Evolutionary conservation across 2,329 filamentous ascomycete species (phyloP).

Genomic region (Chaetomiaceae sp.): DNA sequence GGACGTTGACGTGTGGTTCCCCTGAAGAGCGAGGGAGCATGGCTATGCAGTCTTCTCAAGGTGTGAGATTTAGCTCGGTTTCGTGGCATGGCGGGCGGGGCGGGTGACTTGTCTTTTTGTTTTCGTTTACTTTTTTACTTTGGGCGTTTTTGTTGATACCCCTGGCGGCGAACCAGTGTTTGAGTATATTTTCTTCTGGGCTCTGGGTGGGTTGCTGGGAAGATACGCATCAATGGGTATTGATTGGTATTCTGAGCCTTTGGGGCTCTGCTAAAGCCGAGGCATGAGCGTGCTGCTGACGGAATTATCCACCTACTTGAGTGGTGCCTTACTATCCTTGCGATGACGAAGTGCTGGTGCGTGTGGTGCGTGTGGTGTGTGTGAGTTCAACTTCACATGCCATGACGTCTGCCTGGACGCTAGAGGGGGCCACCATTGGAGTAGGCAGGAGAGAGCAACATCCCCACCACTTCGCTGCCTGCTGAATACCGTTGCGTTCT

Average conservation of each 20-base stretch:
- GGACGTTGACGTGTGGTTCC: too few relatives aligned
- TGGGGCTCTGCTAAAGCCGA: not conserved
- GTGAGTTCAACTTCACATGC: too few relatives aligned
- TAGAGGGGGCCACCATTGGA: too few relatives aligned
- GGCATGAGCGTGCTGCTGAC: too few relatives aligned
- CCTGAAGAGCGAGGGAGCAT: too few relatives aligned
- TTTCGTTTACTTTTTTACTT: not conserved
- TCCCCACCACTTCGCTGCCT: not conserved
- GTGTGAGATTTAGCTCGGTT: not conserved
- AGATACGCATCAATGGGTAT: not conserved
- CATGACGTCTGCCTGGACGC: too few relatives aligned
- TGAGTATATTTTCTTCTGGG: not conserved
- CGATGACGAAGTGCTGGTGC: not conserved
- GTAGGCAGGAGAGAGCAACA: not conserved
- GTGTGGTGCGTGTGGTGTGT: not conserved
- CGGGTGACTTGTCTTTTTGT: not conserved
- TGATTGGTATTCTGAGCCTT: not conserved
- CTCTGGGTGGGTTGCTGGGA: not conserved
- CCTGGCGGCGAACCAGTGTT: conserved; percentile 12
- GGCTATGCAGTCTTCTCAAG: too few relatives aligned
- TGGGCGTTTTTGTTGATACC: conserved; percentile 11
- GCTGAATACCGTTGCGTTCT: not conserved
- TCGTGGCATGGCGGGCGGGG: not conserved
- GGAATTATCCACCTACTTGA: not conserved
- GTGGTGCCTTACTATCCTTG: not conserved